Evolutionary conservation across 2,329 filamentous ascomycete genomes (phyloP), one percentile per base, ranked within the genome.

Genomic region (Akanthomyces lecanii): DNA sequence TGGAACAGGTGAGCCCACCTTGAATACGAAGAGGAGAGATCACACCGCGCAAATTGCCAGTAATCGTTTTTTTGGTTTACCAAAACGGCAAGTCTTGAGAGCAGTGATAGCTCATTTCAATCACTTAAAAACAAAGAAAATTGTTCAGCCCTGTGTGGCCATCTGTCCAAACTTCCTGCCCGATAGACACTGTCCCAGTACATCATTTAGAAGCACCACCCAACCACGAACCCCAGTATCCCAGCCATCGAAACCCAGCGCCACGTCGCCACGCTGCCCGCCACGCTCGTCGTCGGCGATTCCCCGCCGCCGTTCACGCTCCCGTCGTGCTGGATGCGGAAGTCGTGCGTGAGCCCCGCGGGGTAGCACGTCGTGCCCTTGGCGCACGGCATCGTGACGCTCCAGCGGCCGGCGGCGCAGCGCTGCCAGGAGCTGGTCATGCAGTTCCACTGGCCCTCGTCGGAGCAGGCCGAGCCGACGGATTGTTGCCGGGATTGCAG

Each of bases 401-500:
- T 81, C 82, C 81, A 84, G 12, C 63, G 69, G 2, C 81, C 81
- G 11, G 73, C 70, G 3, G 78, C 79, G 67, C 82, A 84, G 33
- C 81, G 77, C 71, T 84, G 82, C 73, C 79, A 84, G 40, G 73
- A 75, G 23, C 66, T 71, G 0, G 73, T 75, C 73, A 84, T 78
- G 73, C 82, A 84, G 71, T 83, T 82, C 82, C 82, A 84, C 65
- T 78, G 76, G n/a, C 82, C 81, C 64, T 84, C 81, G 14, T 72
- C 68, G 12, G 72, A 70, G 70, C 81, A 84, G 5, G 70, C 66
- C 2, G 77, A 71, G 23, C 79, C 79, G 4, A 68, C 70, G 14
- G 71, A 64, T 64, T 76, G 53, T 40, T 61, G 36, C 12, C 58
- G 38, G 10, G 51, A 2, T 2, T 36, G 16, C 8, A 51, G 14